Evolutionary conservation across 139 green algal genomes (phyloP), one percentile per base, ranked within the genome.

Genomic region (Bryopsis sp.): DNA sequence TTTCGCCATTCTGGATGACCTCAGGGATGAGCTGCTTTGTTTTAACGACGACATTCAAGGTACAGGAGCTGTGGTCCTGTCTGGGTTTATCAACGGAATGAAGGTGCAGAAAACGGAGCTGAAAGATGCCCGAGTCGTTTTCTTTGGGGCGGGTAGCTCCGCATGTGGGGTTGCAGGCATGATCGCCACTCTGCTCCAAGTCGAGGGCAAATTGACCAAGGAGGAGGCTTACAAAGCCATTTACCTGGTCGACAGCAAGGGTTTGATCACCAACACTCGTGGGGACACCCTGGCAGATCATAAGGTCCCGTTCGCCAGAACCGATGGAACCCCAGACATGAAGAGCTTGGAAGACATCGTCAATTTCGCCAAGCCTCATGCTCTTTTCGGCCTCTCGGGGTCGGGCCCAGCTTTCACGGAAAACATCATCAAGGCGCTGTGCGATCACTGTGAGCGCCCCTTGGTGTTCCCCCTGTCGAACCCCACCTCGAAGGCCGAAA

Each of bases 31-130:
- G 50, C 60, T 86, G 48, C 84, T 79, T 68, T 85, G 70, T 36
- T 97, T 97, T 79, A 97, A 97, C 74, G 92, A 97, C 66, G 91
- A 97, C 64, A 96, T 97, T 36, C 86, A 93, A 74, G 84, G 74
- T 47, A 93, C 87, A 22, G 87, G 80, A 1, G 84, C 87, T 29
- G 80, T 76, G 15, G 82, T 79, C 1, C 58, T 88, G 39, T 82
- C 78, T 0, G 82, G 62, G 22, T 69, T 69, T 22, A 29, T 69
- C 34, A 69, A 69, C 43, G 62, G 62, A 8, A 54, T 69, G 35
- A 50, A 54, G 22, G 37, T 69, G 15, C 62, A 69, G 37, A 38
- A 38, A 24, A 69, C 62, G 62, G 43, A 69, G 6, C 28, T 69
- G 37, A 57, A 54, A 32, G 62, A 69, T 32, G 62, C 26, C 22